Percentiles rank a stretch among this genome's conserved stretches.
phyloP scores from a whole-genome alignment of 352 stramenopile genomes.

The Phytopythium vexans region DNA sequence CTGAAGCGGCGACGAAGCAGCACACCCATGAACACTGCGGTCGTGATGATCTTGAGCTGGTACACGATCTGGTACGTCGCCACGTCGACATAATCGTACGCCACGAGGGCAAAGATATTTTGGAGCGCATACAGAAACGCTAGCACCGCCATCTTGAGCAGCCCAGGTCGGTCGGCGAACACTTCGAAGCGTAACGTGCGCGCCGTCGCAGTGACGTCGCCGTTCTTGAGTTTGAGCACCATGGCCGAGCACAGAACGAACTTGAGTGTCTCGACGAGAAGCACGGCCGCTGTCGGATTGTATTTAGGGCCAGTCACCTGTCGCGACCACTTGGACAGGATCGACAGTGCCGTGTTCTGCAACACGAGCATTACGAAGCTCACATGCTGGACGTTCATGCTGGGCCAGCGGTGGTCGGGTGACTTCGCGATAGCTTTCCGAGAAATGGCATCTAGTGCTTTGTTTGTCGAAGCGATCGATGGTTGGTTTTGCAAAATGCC shows the following conservation, averaged over 20 bases:
- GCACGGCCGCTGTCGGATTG: constrained; percentile 69
- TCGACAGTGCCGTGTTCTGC: constrained; percentile 84
- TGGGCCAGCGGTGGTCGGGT: constrained; percentile 9
- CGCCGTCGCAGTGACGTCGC: constrained; percentile 44
- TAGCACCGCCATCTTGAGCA: constrained; percentile 85
- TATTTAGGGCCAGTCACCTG: constrained; percentile 72
- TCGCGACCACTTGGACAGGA: constrained; percentile 87
- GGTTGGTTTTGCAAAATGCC: too few relatives aligned
- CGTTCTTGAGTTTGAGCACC: constrained; percentile 62
- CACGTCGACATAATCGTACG: constrained; percentile 88
- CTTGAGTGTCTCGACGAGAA: constrained; percentile 83
- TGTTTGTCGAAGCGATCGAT: too few relatives aligned
- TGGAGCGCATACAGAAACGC: constrained; percentile 85
- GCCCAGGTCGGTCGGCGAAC: constrained; percentile 67
- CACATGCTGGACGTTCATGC: constrained; percentile 67
- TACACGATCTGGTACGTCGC: constrained; percentile 90
- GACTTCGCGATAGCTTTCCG: too few relatives aligned
- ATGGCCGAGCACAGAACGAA: constrained; percentile 78
- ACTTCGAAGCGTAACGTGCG: constrained; percentile 71
- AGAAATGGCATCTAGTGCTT: too few relatives aligned
- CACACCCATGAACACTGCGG: constrained; percentile 87
- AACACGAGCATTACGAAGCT: constrained; percentile 85
- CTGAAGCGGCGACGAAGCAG: constrained; percentile 83
- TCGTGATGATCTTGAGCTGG: constrained; percentile 91
- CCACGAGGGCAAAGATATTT: constrained; percentile 85